A percentile compares a stretch with the other conserved stretches of the same genome.
These are phyloP conservation scores for Gastrodia elata DNA, from an alignment of 106 monocot genomes.

Conservation along the genomic window DNA sequence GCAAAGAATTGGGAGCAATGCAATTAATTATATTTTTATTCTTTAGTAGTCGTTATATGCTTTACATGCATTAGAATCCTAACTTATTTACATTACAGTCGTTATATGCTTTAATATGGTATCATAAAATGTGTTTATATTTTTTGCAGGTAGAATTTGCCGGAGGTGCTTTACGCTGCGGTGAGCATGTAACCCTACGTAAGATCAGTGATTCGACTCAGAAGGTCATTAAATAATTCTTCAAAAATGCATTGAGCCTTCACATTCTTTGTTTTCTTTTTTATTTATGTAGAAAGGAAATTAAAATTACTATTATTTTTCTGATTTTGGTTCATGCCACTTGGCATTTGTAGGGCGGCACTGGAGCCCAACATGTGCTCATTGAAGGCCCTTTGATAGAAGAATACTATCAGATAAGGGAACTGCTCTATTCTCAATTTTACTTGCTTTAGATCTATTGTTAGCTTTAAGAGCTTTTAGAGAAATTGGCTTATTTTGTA, in stretches of 20 bases:
- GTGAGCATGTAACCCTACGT: conserved; percentile 79
- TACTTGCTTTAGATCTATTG: conserved; percentile 52
- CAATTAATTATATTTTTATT: too few relatives aligned
- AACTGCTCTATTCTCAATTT: conserved; percentile 86
- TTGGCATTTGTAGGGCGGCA: conserved; percentile 31
- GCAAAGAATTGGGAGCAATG: too few relatives aligned
- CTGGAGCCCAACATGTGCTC: conserved; percentile 73
- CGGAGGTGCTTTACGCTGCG: conserved; percentile 85
- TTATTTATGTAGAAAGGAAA: background rate
- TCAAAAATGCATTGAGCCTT: background rate
- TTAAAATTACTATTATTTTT: background rate
- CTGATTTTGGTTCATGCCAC: background rate
- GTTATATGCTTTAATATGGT: background rate
- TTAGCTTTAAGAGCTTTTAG: too few relatives aligned
- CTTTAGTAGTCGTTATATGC: too few relatives aligned
- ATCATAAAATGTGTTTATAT: background rate
- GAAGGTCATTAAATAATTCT: conserved; percentile 59
- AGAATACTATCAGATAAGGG: conserved; percentile 94
- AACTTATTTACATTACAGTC: too few relatives aligned
- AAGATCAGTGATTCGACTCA: conserved; percentile 69
- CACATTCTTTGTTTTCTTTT: background rate
- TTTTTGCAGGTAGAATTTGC: conserved; percentile 72
- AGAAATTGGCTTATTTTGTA: too few relatives aligned
- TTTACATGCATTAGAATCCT: too few relatives aligned
- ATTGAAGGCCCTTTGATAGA: conserved; percentile 90